phyloP scores from a whole-genome alignment of 495 filamentous ascomycete species.

The Trichocladium antarcticum region DNA sequence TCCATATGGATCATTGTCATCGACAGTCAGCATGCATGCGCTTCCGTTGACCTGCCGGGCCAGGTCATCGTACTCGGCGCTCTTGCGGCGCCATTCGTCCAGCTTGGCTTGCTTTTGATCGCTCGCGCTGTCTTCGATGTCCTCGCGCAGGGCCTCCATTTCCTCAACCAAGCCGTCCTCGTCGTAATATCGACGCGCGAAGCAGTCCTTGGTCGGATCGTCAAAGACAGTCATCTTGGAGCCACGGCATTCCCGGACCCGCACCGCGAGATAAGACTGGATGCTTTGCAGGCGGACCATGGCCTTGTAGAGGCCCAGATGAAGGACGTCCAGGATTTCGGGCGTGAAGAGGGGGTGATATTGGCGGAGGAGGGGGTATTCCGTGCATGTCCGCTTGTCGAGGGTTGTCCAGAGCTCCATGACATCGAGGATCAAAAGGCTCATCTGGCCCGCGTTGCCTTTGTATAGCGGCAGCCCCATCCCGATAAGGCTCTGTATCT shows the following conservation, averaged over 20 bases:
- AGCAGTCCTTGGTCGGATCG: conserved; percentile 27
- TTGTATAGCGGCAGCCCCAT: conserved; percentile 32
- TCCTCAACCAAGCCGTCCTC: conserved; percentile 13
- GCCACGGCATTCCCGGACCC: conserved; percentile 15
- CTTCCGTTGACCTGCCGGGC: conserved; percentile 25
- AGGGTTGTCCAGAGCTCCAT: conserved; percentile 38
- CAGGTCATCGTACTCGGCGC: conserved; percentile 29
- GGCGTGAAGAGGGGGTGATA: conserved; percentile 34
- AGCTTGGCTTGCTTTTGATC: conserved; percentile 35
- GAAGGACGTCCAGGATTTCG: conserved; percentile 41
- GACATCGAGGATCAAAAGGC: conserved; percentile 31
- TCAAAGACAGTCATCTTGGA: conserved; percentile 34
- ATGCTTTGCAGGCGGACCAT: conserved; percentile 40
- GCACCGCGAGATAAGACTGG: conserved; percentile 36
- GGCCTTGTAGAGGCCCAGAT: conserved; percentile 29
- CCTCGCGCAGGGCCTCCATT: conserved; percentile 21
- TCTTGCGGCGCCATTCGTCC: conserved; percentile 29
- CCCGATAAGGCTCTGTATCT: conserved; percentile 29
- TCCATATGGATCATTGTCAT: conserved; percentile 12
- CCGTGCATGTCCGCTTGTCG: conserved; percentile 24
- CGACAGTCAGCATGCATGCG: conserved; percentile 17
- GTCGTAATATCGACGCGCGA: conserved; percentile 38
- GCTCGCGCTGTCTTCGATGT: conserved; percentile 23
- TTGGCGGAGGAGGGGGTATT: conserved; percentile 27
- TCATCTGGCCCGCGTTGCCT: conserved; percentile 35